phyloP scores from a whole-genome alignment of 2,329 filamentous ascomycete species.

The Teratosphaeria gauchensis region DNA sequence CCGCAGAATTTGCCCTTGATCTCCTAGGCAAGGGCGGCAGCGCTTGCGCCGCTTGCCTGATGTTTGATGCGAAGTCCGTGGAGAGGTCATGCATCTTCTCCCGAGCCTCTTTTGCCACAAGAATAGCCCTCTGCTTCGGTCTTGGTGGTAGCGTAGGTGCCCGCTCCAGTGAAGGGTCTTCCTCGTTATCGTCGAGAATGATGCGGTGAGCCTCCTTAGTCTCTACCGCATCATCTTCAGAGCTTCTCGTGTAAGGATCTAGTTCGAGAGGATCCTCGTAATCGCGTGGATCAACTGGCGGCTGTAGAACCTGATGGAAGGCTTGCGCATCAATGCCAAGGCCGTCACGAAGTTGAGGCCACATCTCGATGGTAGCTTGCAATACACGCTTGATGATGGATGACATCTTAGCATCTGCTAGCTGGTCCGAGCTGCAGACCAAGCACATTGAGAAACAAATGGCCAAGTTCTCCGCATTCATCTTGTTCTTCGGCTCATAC shows the following conservation, averaged over 20 bases:
- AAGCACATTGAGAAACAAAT: constrained; percentile 46
- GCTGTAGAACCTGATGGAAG: constrained; percentile 31
- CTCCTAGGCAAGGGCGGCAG: neutral
- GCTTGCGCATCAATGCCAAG: constrained; percentile 29
- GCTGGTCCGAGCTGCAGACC: constrained; percentile 43
- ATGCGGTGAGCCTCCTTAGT: constrained; percentile 27
- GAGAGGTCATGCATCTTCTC: neutral
- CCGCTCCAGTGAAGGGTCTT: neutral
- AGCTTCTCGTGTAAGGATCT: constrained; percentile 1
- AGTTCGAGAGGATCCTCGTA: constrained; percentile 41
- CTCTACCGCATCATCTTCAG: constrained; percentile 4
- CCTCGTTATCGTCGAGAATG: constrained; percentile 29
- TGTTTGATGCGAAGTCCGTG: neutral
- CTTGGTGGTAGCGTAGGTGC: constrained; percentile 5
- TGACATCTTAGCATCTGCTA: constrained; percentile 46
- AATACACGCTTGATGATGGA: constrained; percentile 42
- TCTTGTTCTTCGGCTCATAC: constrained; percentile 42
- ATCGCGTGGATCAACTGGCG: constrained; percentile 31
- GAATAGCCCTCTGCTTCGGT: constrained; percentile 5
- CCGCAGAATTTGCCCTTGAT: neutral
- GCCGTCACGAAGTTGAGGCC: constrained; percentile 34
- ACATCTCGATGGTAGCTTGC: constrained; percentile 37
- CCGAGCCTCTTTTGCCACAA: constrained; percentile 3
- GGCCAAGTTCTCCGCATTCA: constrained; percentile 44
- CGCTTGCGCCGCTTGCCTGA: neutral